These are phyloP conservation scores for Colletotrichum coccodes DNA, from an alignment of 2,329 filamentous ascomycete species.

Conservation along the genomic window DNA sequence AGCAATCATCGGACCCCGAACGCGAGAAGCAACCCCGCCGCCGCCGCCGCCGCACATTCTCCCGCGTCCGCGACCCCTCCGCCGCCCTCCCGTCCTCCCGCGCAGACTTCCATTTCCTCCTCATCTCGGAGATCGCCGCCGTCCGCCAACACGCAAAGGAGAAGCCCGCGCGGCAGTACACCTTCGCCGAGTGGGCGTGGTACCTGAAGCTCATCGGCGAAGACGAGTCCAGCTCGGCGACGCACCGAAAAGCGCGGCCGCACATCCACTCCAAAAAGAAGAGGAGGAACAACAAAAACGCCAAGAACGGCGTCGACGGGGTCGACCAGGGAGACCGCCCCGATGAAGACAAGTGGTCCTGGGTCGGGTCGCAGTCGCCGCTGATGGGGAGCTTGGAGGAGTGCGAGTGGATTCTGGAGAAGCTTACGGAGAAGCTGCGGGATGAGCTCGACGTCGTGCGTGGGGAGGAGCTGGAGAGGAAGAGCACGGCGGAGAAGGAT, in stretches of 20 bases:
- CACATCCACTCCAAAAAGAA: constrained; percentile 33
- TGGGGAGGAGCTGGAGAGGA: constrained; percentile 23
- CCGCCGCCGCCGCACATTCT: constrained; percentile 47
- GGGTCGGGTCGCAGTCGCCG: constrained; percentile 76
- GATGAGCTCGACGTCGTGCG: constrained; percentile 57
- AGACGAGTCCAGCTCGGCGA: constrained; percentile 63
- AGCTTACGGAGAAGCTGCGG: constrained; percentile 67
- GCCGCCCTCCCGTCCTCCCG: constrained; percentile 42
- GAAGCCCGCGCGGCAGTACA: constrained; percentile 71
- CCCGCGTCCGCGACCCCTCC: constrained; percentile 50
- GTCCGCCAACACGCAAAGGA: constrained; percentile 72
- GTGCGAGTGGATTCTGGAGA: constrained; percentile 78
- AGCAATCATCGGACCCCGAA: background rate
- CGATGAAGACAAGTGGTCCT: constrained; percentile 69
- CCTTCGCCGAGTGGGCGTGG: constrained; percentile 88
- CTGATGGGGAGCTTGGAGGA: constrained; percentile 76
- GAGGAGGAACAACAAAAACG: constrained; percentile 31
- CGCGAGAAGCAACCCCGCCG: constrained; percentile 1
- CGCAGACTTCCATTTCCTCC: constrained; percentile 68
- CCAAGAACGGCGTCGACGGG: constrained; percentile 24
- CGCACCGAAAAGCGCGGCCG: constrained; percentile 55
- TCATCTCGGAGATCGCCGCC: constrained; percentile 77
- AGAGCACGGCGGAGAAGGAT: constrained; percentile 41
- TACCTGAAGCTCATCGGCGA: constrained; percentile 82
- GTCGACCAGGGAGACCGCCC: constrained; percentile 33